Evolutionary conservation across 2,329 filamentous ascomycete genomes (phyloP).

Genomic region (Fusarium sp.): DNA sequence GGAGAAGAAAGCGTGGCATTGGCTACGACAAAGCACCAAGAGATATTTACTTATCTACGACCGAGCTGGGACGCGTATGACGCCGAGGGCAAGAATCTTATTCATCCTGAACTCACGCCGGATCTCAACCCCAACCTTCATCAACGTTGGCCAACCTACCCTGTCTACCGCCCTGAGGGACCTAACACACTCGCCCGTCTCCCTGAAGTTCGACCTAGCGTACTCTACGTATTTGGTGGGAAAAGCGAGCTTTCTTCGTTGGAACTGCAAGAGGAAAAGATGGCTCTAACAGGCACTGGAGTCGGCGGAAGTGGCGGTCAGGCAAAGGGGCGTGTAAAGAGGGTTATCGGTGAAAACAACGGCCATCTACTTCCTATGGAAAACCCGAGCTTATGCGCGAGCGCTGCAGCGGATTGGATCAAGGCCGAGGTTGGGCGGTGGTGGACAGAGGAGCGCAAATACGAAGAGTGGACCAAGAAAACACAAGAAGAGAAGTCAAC

Average conservation of each 20-base stretch:
- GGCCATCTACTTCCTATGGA: slow-evolving; percentile 91
- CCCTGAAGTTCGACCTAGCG: slow-evolving; percentile 67
- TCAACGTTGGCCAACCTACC: slow-evolving; percentile 51
- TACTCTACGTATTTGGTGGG: slow-evolving; percentile 75
- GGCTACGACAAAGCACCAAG: slow-evolving; percentile 83
- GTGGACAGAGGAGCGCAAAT: slow-evolving; percentile 64
- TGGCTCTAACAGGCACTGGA: slow-evolving; percentile 70
- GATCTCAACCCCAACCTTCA: slow-evolving; percentile 57
- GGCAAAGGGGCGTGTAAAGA: slow-evolving; percentile 71
- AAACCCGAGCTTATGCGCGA: slow-evolving; percentile 71
- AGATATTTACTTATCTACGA: slow-evolving; percentile 78
- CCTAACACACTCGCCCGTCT: slow-evolving; percentile 65
- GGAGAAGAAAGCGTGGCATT: slow-evolving; percentile 68
- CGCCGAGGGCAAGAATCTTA: slow-evolving; percentile 48
- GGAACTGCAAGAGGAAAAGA: slow-evolving; percentile 63
- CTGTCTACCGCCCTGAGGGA: slow-evolving; percentile 75
- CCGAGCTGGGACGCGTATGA: slow-evolving; percentile 62
- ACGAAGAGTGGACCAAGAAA: slow-evolving; percentile 63
- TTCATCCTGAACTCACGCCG: slow-evolving; percentile 54
- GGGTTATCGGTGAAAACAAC: slow-evolving; percentile 68
- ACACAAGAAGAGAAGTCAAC: slow-evolving; percentile 63
- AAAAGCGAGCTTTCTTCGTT: slow-evolving; percentile 64
- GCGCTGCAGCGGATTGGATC: slow-evolving; percentile 66
- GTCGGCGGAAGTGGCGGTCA: slow-evolving; percentile 73
- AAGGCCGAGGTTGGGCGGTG: slow-evolving; percentile 64